phyloP scores from a whole-genome alignment of 805 yeast species.

The Metschnikowia continentalis region DNA sequence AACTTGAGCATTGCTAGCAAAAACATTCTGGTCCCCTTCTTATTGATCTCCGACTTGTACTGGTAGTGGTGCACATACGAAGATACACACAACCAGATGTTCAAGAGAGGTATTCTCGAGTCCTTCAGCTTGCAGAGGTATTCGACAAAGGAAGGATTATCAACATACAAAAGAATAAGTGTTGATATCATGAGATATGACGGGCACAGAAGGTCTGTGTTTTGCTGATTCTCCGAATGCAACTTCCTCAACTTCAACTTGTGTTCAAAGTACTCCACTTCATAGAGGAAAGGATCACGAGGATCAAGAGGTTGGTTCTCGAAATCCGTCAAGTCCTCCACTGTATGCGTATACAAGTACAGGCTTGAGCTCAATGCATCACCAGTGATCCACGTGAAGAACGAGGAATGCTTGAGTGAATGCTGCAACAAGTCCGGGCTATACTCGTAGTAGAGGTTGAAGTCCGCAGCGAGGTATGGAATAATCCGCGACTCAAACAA shows the following conservation, averaged over 20 bases:
- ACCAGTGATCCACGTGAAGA: constrained; percentile 18
- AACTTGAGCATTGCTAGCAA: constrained; percentile 26
- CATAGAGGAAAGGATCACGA: constrained; percentile 17
- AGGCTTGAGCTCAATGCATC: constrained; percentile 10
- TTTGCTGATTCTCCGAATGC: not conserved
- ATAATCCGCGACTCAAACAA: constrained; percentile 15
- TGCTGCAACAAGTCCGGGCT: constrained; percentile 14
- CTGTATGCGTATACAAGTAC: constrained; percentile 18
- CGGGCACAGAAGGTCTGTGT: constrained; percentile 5
- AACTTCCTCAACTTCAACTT: constrained; percentile 6
- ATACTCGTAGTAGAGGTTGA: constrained; percentile 20
- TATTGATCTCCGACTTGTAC: constrained; percentile 24
- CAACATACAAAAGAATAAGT: constrained; percentile 7
- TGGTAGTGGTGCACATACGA: constrained; percentile 40
- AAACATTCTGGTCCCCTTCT: constrained; percentile 24
- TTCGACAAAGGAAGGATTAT: constrained; percentile 9
- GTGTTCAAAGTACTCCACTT: constrained; percentile 16
- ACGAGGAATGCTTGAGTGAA: constrained; percentile 12
- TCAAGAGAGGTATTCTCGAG: constrained; percentile 11
- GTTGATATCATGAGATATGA: constrained; percentile 13
- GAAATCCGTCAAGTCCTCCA: constrained; percentile 15
- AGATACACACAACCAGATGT: constrained; percentile 34
- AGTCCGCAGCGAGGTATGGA: constrained; percentile 24
- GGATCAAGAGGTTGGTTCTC: constrained; percentile 11
- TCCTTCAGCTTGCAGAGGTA: constrained; percentile 3